A percentile compares a stretch with the other conserved stretches of the same genome.
Conservation (phyloP, 306 rosid genomes). For the Ceratonia siliqua region DNA sequence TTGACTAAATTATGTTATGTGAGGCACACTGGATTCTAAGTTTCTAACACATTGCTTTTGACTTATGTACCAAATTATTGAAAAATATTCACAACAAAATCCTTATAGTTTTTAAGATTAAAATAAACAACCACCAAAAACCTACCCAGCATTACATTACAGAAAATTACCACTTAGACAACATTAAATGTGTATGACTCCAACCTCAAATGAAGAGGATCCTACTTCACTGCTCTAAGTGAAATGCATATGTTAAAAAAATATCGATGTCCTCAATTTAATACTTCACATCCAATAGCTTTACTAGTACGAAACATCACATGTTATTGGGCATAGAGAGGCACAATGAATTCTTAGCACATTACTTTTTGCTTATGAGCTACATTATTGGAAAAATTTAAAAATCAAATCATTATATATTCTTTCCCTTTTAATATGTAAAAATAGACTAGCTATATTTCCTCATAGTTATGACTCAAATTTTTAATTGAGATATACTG, state of each 20-base stretch:
- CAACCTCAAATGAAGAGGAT: neutral
- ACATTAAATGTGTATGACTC: neutral
- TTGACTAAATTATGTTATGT: neutral
- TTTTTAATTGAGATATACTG: neutral
- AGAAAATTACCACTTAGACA: neutral
- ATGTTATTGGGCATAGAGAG: neutral
- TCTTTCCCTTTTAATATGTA: neutral
- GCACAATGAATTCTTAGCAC: neutral
- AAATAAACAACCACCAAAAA: neutral
- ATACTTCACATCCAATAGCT: neutral
- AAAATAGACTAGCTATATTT: neutral
- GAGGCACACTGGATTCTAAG: neutral
- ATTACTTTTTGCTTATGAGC: neutral
- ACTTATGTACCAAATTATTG: neutral
- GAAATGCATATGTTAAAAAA: neutral
- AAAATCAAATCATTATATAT: neutral
- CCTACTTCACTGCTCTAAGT: neutral
- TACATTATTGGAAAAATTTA: neutral
- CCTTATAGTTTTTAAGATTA: neutral
- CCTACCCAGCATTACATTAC: neutral
- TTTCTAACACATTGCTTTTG: too few species aligned
- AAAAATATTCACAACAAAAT: neutral
- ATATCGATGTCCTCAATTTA: neutral
- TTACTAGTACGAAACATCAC: neutral
- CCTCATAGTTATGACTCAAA: neutral